A percentile compares a stretch with the other conserved stretches of the same genome.
Conservation (phyloP, 225 moss, liverwort and hornwort species). For the Sphagnum contortum region DNA sequence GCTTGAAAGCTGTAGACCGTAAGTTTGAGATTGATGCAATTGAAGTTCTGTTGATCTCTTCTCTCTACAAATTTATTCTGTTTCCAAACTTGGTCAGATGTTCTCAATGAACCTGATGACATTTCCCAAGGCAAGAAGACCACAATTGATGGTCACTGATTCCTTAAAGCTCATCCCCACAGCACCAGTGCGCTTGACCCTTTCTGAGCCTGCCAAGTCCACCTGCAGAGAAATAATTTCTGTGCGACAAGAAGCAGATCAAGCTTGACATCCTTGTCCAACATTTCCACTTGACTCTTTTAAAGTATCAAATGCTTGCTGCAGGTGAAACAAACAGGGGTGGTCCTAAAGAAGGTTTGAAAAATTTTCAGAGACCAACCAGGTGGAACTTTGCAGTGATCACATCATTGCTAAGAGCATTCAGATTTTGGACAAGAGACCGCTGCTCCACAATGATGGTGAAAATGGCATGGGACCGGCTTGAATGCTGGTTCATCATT, state of each 20-base stretch:
- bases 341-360: too few relatives aligned
- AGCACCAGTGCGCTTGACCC: slow-evolving; percentile 90
- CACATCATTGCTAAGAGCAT: slow-evolving; percentile 50
- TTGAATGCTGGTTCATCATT: slow-evolving; percentile 93
- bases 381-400: slow-evolving; percentile 94
- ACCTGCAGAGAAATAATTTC: slow-evolving; percentile 28
- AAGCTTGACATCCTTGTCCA: too few relatives aligned
- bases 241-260: too few relatives aligned
- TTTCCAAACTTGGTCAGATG: too few relatives aligned
- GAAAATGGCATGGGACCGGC: slow-evolving; percentile 92
- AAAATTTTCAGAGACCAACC: slow-evolving; percentile 22
- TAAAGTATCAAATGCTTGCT: too few relatives aligned
- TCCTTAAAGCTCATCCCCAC: slow-evolving; percentile 92
- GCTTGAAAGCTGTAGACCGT: too few relatives aligned
- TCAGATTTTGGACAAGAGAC: slow-evolving; percentile 28
- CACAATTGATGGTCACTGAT: slow-evolving; percentile 90
- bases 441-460: slow-evolving; percentile 95
- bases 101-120: slow-evolving; percentile 62
- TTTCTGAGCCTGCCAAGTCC: slow-evolving; percentile 89
- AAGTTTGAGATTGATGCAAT: too few relatives aligned
- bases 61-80: too few relatives aligned
- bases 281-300: too few relatives aligned
- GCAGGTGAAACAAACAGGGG: too few relatives aligned
- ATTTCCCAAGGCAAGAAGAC: slow-evolving; percentile 86
- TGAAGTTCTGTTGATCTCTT: too few relatives aligned